Percentiles rank a stretch among this genome's conserved stretches.
Evolutionary conservation across 108 stramenopile species (phyloP).

Genomic region (Fragilaria crotonensis): DNA sequence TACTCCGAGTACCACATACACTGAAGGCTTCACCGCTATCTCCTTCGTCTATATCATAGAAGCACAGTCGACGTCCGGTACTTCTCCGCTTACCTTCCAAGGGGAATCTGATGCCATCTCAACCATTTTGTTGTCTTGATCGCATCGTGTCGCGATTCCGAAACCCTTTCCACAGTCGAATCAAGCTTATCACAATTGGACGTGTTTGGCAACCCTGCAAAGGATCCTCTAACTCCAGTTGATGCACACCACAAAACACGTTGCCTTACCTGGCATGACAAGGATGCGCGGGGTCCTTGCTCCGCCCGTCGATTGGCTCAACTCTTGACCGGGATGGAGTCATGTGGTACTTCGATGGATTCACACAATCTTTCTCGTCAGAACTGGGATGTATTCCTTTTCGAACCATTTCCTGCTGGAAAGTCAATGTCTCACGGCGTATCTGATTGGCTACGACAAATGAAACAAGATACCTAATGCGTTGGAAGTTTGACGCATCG

Average conservation of each 20-base stretch:
- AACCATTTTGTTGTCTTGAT: conserved; percentile 77
- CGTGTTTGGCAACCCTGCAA: conserved; percentile 52
- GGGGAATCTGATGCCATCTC: conserved; percentile 3
- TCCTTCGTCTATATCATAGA: too few relatives aligned
- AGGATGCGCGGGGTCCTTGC: conserved; percentile 73
- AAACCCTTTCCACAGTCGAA: conserved; percentile 59
- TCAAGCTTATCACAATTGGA: conserved; percentile 61
- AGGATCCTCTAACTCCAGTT: conserved; percentile 4
- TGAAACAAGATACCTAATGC: conserved; percentile 43
- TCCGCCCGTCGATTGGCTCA: conserved; percentile 68
- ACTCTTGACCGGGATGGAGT: conserved; percentile 68
- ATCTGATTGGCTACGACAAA: conserved; percentile 64
- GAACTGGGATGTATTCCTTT: conserved; percentile 60
- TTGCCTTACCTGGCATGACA: conserved; percentile 27
- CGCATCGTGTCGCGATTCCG: conserved; percentile 75
- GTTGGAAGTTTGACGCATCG: conserved; percentile 57
- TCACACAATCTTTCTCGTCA: conserved; percentile 79
- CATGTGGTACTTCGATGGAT: conserved; percentile 85
- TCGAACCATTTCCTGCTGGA: conserved; percentile 19
- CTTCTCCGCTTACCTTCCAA: conserved; percentile 5
- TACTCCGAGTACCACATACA: neutral
- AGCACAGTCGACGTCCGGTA: neutral
- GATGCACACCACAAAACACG: conserved; percentile 29
- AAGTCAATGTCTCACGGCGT: conserved; percentile 59
- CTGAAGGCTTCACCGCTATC: too few relatives aligned